Conservation (phyloP, 106 monocot genomes). For the Apostasia ramifera region DNA sequence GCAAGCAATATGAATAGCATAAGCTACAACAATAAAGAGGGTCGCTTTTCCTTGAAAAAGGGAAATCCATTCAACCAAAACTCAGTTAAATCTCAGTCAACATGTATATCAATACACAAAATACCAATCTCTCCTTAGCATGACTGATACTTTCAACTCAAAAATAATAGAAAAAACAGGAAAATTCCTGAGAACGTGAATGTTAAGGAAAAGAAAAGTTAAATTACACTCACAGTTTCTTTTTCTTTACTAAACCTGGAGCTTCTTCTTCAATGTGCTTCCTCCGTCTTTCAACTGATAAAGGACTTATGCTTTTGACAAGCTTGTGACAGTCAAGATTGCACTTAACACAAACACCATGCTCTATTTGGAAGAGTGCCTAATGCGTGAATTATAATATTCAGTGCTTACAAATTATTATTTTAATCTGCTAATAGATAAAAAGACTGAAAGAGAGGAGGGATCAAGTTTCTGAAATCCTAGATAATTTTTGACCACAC, state of each 20-base stretch:
- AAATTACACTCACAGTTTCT: slow-evolving; percentile 55
- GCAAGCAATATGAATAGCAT: too few species aligned
- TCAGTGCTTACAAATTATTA: background rate
- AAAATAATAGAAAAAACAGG: too few species aligned
- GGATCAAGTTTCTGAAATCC: background rate
- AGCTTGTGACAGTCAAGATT: slow-evolving; percentile 83
- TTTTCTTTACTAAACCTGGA: slow-evolving; percentile 60
- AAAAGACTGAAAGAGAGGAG: background rate
- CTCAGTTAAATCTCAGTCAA: too few species aligned
- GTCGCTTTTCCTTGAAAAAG: too few species aligned
- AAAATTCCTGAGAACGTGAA: too few species aligned
- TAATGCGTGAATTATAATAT: slow-evolving; percentile 11
- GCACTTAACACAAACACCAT: slow-evolving; percentile 71
- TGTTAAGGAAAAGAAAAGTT: background rate
- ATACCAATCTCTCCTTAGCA: too few species aligned
- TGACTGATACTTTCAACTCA: too few species aligned
- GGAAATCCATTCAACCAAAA: too few species aligned
- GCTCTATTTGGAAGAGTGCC: slow-evolving; percentile 91
- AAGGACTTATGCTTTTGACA: slow-evolving; percentile 51
- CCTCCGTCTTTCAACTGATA: slow-evolving; percentile 39
- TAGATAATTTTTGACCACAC: background rate
- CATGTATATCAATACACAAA: too few species aligned
- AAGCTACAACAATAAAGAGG: too few species aligned
- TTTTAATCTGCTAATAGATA: too few species aligned
- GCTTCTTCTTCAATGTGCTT: slow-evolving; percentile 57